These are phyloP conservation scores for Neurospora cerealis DNA, from an alignment of 495 filamentous ascomycete genomes.

Conservation along the genomic window DNA sequence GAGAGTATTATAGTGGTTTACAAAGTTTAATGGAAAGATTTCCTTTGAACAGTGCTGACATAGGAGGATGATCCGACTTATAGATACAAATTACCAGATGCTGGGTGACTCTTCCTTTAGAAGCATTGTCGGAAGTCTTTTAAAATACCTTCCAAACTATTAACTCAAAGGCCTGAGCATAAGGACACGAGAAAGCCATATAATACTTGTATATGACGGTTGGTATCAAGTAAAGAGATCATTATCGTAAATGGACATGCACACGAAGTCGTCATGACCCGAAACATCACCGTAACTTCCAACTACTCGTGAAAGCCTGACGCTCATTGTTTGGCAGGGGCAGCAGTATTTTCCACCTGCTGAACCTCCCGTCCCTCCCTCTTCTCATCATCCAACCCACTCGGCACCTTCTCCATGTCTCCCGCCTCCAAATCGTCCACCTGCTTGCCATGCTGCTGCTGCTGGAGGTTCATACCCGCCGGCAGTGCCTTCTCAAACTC, in stretches of 20 bases:
- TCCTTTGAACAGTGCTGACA: too few relatives aligned
- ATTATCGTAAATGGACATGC: neutral
- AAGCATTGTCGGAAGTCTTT: too few relatives aligned
- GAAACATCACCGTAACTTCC: neutral
- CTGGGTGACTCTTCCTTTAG: too few relatives aligned
- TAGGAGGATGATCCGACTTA: too few relatives aligned
- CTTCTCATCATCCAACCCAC: neutral
- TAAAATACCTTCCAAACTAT: neutral
- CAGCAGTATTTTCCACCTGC: neutral
- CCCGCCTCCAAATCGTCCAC: slow-evolving; percentile 12
- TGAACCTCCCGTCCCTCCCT: neutral
- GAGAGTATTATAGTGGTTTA: neutral
- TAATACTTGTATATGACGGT: neutral
- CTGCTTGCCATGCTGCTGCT: slow-evolving; percentile 2
- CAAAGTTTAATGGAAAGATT: too few relatives aligned
- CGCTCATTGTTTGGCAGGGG: neutral
- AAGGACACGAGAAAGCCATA: neutral
- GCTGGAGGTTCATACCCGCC: slow-evolving; percentile 39
- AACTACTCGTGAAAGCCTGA: neutral
- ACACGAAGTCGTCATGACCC: neutral
- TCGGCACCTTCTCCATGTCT: neutral
- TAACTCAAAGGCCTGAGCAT: neutral
- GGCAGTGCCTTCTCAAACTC: slow-evolving; percentile 53
- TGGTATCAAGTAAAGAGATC: neutral
- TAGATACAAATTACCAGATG: too few relatives aligned